Base-by-base conservation (phyloP, 352 stramenopile species). In the Phytophthora vignae region DNA sequence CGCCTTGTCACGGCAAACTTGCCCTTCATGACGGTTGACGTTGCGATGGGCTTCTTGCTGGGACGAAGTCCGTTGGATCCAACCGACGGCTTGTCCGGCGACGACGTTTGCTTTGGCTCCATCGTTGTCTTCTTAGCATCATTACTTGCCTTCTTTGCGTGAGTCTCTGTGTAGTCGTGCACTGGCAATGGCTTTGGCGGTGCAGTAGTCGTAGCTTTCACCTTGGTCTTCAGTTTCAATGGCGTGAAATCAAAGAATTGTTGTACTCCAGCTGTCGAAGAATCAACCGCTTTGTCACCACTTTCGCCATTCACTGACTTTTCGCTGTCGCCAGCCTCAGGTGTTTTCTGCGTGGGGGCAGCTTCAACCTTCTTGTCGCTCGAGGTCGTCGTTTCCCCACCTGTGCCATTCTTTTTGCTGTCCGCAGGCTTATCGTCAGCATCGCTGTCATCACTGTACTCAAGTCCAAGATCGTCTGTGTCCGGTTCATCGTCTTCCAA, bases 11-110 rank as follows among this genome's bases (percentile, higher is more conserved):
- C 48, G 22, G 69, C 38, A 62, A 78, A 80, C 17, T 83, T 89
- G 1, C 75, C 81, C 46, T 87, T 89, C 59, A 76, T 73, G 27
- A 53, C 72, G 42, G 64, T 75, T 15, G 67, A 67, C n/a, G 65
- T 84, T 10, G 73, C 70, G 10, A 85, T 62, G n/a, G 56, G 33
- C 7, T 61, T 71, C 31, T 76, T 76, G 19, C 54, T 72, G 40
- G 74, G 69, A 25, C 79, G 77, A 57, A 88, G 60, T 40, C 81
- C 83, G 10, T 90, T 90, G 14, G 81, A 88, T 31, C 77, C 81
- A 58, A 56, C 54, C 9, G 62, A 69, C 36, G 67, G 27, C 50
- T 75, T 77, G 9, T 55, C 25, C 2, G 58, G 31, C 49, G 2
- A 44, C 31, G 5, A 22, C 1, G 22, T 17, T 55, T 75, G 63